Evolutionary conservation across 129 eudicot species (phyloP), one percentile per base, ranked within the genome.

Genomic region (Escallonia herrerae): DNA sequence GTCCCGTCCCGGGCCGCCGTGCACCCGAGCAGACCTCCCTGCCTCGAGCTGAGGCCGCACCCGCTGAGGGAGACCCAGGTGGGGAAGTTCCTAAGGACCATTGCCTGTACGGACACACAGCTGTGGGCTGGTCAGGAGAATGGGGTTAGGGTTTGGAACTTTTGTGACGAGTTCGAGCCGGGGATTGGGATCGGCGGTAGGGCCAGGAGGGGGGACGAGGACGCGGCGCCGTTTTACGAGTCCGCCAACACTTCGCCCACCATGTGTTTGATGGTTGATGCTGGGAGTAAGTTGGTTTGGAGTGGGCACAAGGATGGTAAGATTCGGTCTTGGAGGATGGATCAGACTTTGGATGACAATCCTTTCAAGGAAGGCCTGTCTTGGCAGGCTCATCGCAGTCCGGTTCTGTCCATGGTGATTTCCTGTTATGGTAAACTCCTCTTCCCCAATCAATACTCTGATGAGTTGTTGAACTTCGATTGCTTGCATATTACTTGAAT

Each of bases 221-320:
- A 86, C 48, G 95, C 99, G 0, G 90, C 97, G 41, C 97, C 97
- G 3, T 94, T 89, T 76, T 80, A 75, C 5, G 97, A 89, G 77
- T 89, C 96, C 5, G 79, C 72, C 0, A 78, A 52, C 39, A 89
- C 97, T 1, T 65, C 97, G 4, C 90, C 99, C n/a, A 80, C 97
- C 4, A 70, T 73, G 48, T 89, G 99, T 74, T 59, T 94, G 84
- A 52, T 84, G 70, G 81, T 86, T 40, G 99, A 94, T 67, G 72
- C 57, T 10, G 99, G 84, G 50, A 70, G 78, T 69, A 89, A 83
- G 58, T 70, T 89, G 79, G 93, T 94, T 38, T 89, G 97, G 99
- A 89, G 95, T 69, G 99, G 99, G 12, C 99, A 94, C 46, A 94
- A 94, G 65, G 99, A 94, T 76, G 99, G 99, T 2, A 94, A 84